A percentile compares a stretch with the other conserved stretches of the same genome.
These are phyloP conservation scores for Penicillium sp. DNA, from an alignment of 2,329 filamentous ascomycete genomes.

Conservation along the genomic window DNA sequence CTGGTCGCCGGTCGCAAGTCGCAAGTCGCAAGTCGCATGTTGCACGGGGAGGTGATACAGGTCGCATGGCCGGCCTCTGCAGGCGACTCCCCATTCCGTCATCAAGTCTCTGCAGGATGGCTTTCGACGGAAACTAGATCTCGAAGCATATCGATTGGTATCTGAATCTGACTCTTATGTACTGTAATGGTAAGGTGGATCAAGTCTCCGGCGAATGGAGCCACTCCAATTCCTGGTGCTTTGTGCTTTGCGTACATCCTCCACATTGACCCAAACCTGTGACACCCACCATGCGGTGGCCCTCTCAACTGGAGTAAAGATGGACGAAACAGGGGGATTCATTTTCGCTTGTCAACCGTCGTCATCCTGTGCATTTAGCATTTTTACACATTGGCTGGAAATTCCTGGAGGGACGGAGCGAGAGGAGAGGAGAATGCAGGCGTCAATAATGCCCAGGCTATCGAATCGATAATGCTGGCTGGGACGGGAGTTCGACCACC, in stretches of 20 bases:
- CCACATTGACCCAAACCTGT: no score
- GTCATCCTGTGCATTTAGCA: conserved; percentile 23
- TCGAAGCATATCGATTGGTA: no score
- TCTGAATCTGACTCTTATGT: no score
- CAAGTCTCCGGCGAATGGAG: no score
- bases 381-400: conserved; percentile 10
- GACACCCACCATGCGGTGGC: no score
- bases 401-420: conserved; percentile 4
- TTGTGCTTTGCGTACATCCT: conserved; percentile 11
- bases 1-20: conserved; percentile 5
- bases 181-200: no score
- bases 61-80: conserved; percentile 15
- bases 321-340: conserved; percentile 5
- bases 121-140: no score
- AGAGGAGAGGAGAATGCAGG: conserved; percentile 18
- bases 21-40: conserved; percentile 4
- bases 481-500: no score
- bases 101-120: no score
- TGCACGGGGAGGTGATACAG: conserved; percentile 19
- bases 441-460: conserved; percentile 25
- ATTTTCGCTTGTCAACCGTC: conserved; percentile 11
- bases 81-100: neutral
- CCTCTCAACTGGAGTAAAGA: conserved; percentile 6
- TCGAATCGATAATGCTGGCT: conserved; percentile 16
- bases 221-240: no score